phyloP scores from a whole-genome alignment of 495 filamentous ascomycete genomes.

The Penicillium pulvis region DNA sequence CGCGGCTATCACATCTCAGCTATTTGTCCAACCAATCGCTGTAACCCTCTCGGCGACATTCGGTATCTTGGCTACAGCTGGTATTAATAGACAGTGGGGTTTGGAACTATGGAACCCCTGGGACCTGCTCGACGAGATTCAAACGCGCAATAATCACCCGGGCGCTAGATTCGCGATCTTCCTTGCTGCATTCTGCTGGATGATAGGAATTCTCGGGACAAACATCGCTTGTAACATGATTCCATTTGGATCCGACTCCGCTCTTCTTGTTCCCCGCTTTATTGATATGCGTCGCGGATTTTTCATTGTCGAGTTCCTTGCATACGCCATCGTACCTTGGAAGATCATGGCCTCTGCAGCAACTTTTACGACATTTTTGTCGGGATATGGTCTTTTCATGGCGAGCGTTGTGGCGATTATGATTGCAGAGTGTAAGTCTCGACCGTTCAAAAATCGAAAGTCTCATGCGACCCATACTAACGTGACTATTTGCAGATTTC shows the following conservation, averaged over 20 bases:
- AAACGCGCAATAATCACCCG: neutral
- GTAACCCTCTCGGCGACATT: constrained; percentile 3
- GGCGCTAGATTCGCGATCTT: neutral
- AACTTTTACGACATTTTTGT: neutral
- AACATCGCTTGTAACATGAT: constrained; percentile 7
- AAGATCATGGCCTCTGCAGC: neutral
- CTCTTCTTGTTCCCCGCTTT: neutral
- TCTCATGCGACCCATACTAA: neutral
- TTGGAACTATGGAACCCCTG: constrained; percentile 1
- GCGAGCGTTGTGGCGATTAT: neutral
- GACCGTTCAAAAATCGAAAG: neutral
- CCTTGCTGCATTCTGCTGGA: neutral
- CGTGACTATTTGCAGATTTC: neutral
- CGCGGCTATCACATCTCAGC: constrained; percentile 1
- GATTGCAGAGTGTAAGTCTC: neutral
- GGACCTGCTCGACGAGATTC: constrained; percentile 2
- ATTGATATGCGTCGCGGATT: constrained; percentile 4
- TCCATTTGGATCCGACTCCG: constrained; percentile 2
- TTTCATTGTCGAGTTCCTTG: constrained; percentile 1
- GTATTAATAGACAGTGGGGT: neutral
- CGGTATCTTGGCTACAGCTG: neutral
- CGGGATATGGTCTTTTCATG: constrained; percentile 3
- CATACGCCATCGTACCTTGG: neutral
- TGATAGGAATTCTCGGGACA: neutral
- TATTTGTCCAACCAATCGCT: neutral